These are phyloP conservation scores for Austropuccinia psidii DNA, from an alignment of 1,284 basidiomycete genomes.

Conservation along the genomic window DNA sequence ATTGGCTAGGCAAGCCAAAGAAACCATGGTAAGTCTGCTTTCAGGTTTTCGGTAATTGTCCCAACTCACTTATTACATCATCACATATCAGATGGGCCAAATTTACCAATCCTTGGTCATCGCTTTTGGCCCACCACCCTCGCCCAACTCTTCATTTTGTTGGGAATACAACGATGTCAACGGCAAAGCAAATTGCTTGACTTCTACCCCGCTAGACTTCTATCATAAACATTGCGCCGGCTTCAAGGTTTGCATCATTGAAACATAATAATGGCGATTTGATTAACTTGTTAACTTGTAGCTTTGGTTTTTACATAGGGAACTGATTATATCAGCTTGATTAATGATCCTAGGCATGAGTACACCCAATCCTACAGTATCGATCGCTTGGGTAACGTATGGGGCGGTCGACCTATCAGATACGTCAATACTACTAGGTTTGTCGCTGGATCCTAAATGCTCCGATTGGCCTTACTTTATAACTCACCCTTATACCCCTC, in stretches of 20 bases:
- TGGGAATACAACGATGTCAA: conserved; percentile 75
- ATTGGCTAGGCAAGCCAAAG: conserved; percentile 35
- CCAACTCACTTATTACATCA: conserved; percentile 55
- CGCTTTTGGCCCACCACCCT: conserved; percentile 73
- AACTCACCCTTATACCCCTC: not conserved
- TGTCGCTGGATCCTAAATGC: conserved; percentile 61
- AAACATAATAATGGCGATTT: not conserved
- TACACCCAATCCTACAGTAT: conserved; percentile 83
- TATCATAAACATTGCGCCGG: conserved; percentile 43
- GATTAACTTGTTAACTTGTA: not conserved
- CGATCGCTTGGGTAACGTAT: conserved; percentile 82
- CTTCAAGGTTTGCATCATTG: conserved; percentile 52
- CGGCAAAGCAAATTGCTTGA: conserved; percentile 64
- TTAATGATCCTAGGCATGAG: conserved; percentile 84
- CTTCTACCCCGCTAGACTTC: conserved; percentile 71
- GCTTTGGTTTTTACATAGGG: conserved; percentile 27
- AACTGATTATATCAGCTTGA: conserved; percentile 72
- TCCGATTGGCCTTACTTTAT: conserved; percentile 55
- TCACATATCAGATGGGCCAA: conserved; percentile 28
- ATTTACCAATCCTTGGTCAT: conserved; percentile 80
- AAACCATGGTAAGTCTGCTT: conserved; percentile 40
- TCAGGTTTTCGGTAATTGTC: conserved; percentile 50
- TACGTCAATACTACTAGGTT: conserved; percentile 83
- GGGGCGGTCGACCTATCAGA: conserved; percentile 70
- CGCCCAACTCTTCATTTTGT: conserved; percentile 62